Percentiles rank a stretch among this genome's conserved stretches.
phyloP scores from a whole-genome alignment of 495 filamentous ascomycete species.

The Halenospora varia region DNA sequence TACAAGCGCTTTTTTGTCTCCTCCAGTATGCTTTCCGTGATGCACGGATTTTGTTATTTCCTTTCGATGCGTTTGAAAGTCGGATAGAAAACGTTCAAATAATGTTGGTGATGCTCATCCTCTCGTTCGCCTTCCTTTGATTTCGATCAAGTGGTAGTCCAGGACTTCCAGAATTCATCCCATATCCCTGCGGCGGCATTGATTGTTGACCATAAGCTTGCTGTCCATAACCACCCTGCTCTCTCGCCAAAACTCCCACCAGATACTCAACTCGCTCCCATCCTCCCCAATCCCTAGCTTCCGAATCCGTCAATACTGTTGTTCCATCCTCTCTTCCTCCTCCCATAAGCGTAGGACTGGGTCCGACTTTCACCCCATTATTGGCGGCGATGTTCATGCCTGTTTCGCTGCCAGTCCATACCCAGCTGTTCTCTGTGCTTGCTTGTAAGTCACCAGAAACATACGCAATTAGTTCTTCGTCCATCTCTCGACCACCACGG shows the following conservation, averaged over 20 bases:
- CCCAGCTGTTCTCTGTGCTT: conserved; percentile 73
- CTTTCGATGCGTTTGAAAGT: too few relatives aligned
- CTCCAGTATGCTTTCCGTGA: too few relatives aligned
- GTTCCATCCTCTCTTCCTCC: conserved; percentile 24
- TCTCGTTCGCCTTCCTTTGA: conserved; percentile 40
- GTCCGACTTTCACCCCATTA: conserved; percentile 6
- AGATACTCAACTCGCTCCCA: conserved; percentile 45
- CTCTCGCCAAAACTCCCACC: conserved; percentile 25
- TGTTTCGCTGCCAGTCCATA: conserved; percentile 72
- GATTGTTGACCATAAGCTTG: neutral
- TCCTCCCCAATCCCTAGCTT: conserved; percentile 52
- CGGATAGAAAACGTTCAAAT: conserved; percentile 53
- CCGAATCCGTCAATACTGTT: conserved; percentile 37
- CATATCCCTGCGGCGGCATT: conserved; percentile 7
- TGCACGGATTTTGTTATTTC: too few relatives aligned
- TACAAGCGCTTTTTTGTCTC: neutral
- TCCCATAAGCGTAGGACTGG: conserved; percentile 16
- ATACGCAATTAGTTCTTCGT: conserved; percentile 90
- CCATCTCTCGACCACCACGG: conserved; percentile 43
- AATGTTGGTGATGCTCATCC: conserved; percentile 80
- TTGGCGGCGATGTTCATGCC: conserved; percentile 35
- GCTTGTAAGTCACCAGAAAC: conserved; percentile 88
- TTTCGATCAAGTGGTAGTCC: conserved; percentile 9
- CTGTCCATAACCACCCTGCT: conserved; percentile 12
- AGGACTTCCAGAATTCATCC: conserved; percentile 16